Evolutionary conservation across 768 basidiomycete species (phyloP).

Genomic region (Rhodotorula toruloides): DNA sequence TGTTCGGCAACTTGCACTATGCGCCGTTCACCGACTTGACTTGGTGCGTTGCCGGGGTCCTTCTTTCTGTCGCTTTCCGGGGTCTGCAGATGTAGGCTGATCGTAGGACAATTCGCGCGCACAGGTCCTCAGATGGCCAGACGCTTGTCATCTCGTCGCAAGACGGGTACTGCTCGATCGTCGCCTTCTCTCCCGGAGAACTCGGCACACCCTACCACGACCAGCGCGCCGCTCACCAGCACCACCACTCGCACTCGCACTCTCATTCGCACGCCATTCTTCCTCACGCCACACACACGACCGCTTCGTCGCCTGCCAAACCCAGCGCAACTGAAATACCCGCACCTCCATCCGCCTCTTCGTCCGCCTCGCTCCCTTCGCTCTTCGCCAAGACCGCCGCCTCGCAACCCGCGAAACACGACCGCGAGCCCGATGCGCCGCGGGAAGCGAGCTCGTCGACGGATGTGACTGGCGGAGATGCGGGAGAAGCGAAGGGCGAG

Average conservation of each 20-base stretch:
- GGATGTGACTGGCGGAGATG: too few relatives aligned
- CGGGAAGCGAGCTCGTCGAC: too few relatives aligned
- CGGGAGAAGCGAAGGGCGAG: not conserved
- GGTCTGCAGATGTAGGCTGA: too few relatives aligned
- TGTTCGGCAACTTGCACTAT: slow-evolving; percentile 91
- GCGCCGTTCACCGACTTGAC: slow-evolving; percentile 95
- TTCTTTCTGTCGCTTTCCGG: not conserved
- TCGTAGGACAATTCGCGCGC: too few relatives aligned
- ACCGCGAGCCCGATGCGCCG: too few relatives aligned
- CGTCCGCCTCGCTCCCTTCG: not conserved
- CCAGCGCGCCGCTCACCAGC: not conserved
- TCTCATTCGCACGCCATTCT: too few relatives aligned
- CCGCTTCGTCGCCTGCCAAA: not conserved
- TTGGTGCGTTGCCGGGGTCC: slow-evolving; percentile 59
- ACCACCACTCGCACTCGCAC: slow-evolving; percentile 7
- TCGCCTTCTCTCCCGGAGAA: slow-evolving; percentile 76
- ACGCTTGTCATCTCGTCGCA: slow-evolving; percentile 82
- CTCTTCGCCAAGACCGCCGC: slow-evolving; percentile 3
- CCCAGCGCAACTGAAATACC: not conserved
- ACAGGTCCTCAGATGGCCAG: slow-evolving; percentile 93
- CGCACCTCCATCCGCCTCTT: not conserved
- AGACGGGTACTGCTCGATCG: slow-evolving; percentile 94
- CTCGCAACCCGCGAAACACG: too few relatives aligned
- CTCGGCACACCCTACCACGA: slow-evolving; percentile 67
- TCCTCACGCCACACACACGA: too few relatives aligned